Evolutionary conservation across 805 yeast species (phyloP).

Genomic region (Brettanomyces nanus): DNA sequence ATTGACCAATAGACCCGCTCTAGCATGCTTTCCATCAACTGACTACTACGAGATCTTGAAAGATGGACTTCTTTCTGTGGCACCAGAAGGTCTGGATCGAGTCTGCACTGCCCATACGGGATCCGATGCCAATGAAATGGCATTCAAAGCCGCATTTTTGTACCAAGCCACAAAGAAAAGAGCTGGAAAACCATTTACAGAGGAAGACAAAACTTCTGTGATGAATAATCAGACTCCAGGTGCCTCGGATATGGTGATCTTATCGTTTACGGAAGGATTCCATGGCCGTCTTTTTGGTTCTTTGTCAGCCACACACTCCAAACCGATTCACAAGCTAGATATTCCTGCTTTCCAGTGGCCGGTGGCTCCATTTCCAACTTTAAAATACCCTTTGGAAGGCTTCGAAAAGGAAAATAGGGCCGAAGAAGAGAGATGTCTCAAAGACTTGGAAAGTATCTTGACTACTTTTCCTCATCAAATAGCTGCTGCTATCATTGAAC

Average conservation of each 20-base stretch:
- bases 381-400: slow-evolving; percentile 75
- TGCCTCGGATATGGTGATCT: slow-evolving; percentile 41
- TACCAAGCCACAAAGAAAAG: slow-evolving; percentile 44
- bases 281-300: slow-evolving; percentile 53
- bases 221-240: slow-evolving; percentile 48
- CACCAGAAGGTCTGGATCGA: slow-evolving; percentile 52
- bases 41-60: slow-evolving; percentile 42
- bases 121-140: slow-evolving; percentile 64
- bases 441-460: slow-evolving; percentile 33
- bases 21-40: slow-evolving; percentile 56
- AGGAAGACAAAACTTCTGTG: slow-evolving; percentile 37
- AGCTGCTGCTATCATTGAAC: slow-evolving; percentile 50
- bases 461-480: slow-evolving; percentile 32
- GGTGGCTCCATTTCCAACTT: slow-evolving; percentile 60
- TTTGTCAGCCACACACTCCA: slow-evolving; percentile 46
- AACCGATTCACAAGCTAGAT: slow-evolving; percentile 49
- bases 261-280: slow-evolving; percentile 48
- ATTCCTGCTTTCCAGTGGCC: slow-evolving; percentile 59
- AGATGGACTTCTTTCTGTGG: slow-evolving; percentile 46
- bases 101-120: slow-evolving; percentile 65
- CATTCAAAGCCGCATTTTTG: slow-evolving; percentile 66
- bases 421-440: slow-evolving; percentile 42
- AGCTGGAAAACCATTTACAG: slow-evolving; percentile 36
- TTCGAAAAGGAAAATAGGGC: slow-evolving; percentile 41
- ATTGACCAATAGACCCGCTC: slow-evolving; percentile 59